These are phyloP conservation scores for Hanseniaspora hatyaiensis DNA, from an alignment of 805 yeast genomes.

Conservation along the genomic window DNA sequence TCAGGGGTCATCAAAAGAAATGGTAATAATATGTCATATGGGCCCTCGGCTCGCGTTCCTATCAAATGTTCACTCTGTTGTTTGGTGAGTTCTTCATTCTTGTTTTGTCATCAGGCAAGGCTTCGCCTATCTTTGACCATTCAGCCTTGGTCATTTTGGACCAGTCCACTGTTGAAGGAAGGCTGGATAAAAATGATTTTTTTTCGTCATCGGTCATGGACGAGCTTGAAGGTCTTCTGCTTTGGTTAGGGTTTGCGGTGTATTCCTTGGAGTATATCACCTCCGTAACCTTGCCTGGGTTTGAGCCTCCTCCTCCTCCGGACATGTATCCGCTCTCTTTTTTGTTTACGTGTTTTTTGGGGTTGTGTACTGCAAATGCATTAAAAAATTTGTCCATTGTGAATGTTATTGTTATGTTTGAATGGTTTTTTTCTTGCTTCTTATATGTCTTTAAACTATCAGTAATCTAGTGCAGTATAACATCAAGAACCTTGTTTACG, in stretches of 20 bases:
- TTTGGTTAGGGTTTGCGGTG: not conserved
- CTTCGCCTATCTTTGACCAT: slow-evolving; percentile 7
- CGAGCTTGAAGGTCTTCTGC: slow-evolving; percentile 1
- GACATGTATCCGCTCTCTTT: slow-evolving; percentile 14
- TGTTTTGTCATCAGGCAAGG: slow-evolving; percentile 1
- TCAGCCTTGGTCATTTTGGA: slow-evolving; percentile 7
- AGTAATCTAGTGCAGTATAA: too few species aligned
- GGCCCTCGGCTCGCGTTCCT: not conserved
- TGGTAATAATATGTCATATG: too few species aligned
- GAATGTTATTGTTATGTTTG: not conserved
- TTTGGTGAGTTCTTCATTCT: slow-evolving; percentile 2
- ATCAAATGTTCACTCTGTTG: slow-evolving; percentile 12
- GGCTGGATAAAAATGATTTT: not conserved
- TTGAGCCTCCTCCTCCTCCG: slow-evolving; percentile 20
- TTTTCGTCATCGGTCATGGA: slow-evolving; percentile 9
- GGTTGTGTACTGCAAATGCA: slow-evolving; percentile 28
- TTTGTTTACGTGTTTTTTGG: slow-evolving; percentile 24
- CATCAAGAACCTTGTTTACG: not conserved
- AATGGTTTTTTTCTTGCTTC: not conserved
- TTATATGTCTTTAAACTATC: not conserved
- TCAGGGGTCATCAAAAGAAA: too few species aligned
- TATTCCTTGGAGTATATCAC: slow-evolving; percentile 23
- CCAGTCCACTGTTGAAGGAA: slow-evolving; percentile 9
- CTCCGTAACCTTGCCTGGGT: slow-evolving; percentile 21
- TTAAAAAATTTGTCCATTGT: slow-evolving; percentile 24